Evolutionary conservation across 345 rosid genomes (phyloP).

Genomic region (Pistacia vera): DNA sequence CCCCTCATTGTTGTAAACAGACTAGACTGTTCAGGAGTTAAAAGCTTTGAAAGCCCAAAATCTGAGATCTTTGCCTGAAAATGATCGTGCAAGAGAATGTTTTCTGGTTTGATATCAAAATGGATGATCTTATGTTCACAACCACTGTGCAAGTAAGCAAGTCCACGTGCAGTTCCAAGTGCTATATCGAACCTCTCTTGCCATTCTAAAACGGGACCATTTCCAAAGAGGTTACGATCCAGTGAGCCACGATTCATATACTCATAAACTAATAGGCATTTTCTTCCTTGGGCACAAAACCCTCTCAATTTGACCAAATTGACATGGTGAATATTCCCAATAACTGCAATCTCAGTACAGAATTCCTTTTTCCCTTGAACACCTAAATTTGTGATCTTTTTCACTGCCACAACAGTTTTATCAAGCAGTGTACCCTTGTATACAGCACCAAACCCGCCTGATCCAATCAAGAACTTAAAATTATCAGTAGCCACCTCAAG

Average conservation of each 20-base stretch:
- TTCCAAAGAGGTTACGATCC: slow-evolving; percentile 57
- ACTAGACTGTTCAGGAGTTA: slow-evolving; percentile 63
- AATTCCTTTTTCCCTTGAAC: slow-evolving; percentile 73
- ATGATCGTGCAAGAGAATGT: slow-evolving; percentile 65
- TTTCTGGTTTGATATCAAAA: slow-evolving; percentile 76
- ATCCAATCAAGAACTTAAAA: slow-evolving; percentile 61
- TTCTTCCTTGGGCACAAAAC: slow-evolving; percentile 70
- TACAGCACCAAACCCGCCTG: slow-evolving; percentile 82
- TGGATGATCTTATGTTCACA: slow-evolving; percentile 77
- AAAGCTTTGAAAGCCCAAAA: slow-evolving; percentile 75
- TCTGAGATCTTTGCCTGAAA: slow-evolving; percentile 74
- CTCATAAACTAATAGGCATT: slow-evolving; percentile 68
- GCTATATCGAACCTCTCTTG: slow-evolving; percentile 75
- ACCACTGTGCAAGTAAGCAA: slow-evolving; percentile 70
- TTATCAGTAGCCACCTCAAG: slow-evolving; percentile 64
- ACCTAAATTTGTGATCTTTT: slow-evolving; percentile 63
- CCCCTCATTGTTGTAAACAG: slow-evolving; percentile 83
- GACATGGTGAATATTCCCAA: slow-evolving; percentile 77
- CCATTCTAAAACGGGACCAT: slow-evolving; percentile 66
- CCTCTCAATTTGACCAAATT: slow-evolving; percentile 80
- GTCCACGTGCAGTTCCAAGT: slow-evolving; percentile 78
- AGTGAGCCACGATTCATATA: slow-evolving; percentile 74
- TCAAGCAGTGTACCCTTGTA: slow-evolving; percentile 60
- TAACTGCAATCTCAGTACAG: slow-evolving; percentile 72
- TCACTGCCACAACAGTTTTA: slow-evolving; percentile 60